Conservation (phyloP, 257 asterid genomes). For the Gentiana straminea region DNA sequence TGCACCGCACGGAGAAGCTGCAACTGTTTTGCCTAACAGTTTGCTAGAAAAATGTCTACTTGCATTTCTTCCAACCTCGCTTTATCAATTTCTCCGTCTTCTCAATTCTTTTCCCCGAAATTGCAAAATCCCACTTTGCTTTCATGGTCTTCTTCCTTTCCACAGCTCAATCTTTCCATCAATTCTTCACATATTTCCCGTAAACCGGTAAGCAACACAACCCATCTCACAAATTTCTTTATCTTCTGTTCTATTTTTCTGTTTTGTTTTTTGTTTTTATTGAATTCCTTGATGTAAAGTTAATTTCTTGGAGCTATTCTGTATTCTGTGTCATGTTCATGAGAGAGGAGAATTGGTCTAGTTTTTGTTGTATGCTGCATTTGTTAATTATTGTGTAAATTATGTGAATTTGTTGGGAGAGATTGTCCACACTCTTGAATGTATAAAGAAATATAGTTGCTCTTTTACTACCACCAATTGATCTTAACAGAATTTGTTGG, state of each 20-base stretch:
- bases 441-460: no score
- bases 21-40: no score
- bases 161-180: slow-evolving; percentile 31
- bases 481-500: no score
- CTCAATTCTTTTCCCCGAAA: slow-evolving; percentile 23
- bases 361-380: neutral
- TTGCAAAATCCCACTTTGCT: slow-evolving; percentile 25
- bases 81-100: slow-evolving; percentile 23
- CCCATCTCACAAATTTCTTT: slow-evolving; percentile 3
- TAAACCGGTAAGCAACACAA: slow-evolving; percentile 29
- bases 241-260: slow-evolving; percentile 1
- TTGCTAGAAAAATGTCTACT: slow-evolving; percentile 24
- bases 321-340: neutral
- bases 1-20: no score
- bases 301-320: neutral
- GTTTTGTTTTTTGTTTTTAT: neutral
- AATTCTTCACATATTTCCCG: slow-evolving; percentile 15
- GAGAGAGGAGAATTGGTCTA: neutral
- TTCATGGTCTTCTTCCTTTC: slow-evolving; percentile 73
- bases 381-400: no score
- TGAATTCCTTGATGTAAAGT: neutral
- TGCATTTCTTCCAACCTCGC: slow-evolving; percentile 22
- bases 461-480: no score
- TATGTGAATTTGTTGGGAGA: no score
- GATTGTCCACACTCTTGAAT: no score